These are phyloP conservation scores for Hypoxylon sp. DNA, from an alignment of 2,329 filamentous ascomycete genomes.

Conservation along the genomic window DNA sequence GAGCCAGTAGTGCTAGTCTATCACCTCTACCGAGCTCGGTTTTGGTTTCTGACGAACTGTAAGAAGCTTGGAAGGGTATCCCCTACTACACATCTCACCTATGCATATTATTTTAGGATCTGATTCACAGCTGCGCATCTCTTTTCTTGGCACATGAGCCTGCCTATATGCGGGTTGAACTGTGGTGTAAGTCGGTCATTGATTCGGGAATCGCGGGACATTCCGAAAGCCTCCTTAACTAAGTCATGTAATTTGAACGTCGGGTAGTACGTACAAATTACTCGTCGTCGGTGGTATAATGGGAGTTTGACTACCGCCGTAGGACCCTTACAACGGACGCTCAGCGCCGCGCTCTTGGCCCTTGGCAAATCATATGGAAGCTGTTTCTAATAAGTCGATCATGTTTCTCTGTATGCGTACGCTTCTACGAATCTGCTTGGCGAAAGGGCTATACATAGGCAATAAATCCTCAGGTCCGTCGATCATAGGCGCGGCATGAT, in stretches of 20 bases:
- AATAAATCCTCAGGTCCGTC: constrained; percentile 26
- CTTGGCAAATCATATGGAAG: constrained; percentile 40
- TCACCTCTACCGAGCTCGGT: constrained; percentile 30
- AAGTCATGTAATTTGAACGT: constrained; percentile 31
- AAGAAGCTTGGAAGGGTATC: constrained; percentile 37
- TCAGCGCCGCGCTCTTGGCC: constrained; percentile 35
- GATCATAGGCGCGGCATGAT: constrained; percentile 30
- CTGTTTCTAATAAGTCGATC: constrained; percentile 40
- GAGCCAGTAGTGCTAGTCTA: constrained; percentile 19
- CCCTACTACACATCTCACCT: constrained; percentile 39
- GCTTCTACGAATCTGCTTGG: constrained; percentile 40
- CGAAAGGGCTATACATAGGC: constrained; percentile 38
- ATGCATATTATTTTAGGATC: constrained; percentile 46
- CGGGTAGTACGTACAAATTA: constrained; percentile 31
- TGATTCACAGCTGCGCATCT: constrained; percentile 45
- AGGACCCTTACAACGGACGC: constrained; percentile 29
- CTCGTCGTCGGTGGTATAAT: constrained; percentile 33
- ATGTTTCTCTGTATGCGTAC: constrained; percentile 30
- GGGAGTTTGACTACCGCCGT: constrained; percentile 29
- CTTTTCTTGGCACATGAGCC: constrained; percentile 45
- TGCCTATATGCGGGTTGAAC: constrained; percentile 42
- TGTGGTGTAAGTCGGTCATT: constrained; percentile 46
- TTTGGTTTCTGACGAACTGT: constrained; percentile 31
- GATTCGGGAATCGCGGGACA: constrained; percentile 43
- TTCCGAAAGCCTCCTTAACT: constrained; percentile 35